These are phyloP conservation scores for Neoboletus subvelutipes DNA, from an alignment of 768 basidiomycete genomes.

Conservation along the genomic window DNA sequence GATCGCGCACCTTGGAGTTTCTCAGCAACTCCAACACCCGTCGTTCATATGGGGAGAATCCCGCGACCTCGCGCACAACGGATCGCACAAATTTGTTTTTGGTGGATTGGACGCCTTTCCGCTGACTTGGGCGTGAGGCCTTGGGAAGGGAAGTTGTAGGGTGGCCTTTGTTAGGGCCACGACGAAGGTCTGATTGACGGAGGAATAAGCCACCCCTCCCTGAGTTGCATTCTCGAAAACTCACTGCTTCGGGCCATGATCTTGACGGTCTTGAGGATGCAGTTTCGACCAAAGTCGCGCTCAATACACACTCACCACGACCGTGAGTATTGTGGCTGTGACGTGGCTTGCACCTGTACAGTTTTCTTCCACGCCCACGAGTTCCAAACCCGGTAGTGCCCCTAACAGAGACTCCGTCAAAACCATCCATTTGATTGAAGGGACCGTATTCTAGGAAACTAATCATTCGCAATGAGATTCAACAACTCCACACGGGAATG, in stretches of 20 bases:
- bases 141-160: slow-evolving; percentile 84
- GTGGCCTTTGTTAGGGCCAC: slow-evolving; percentile 85
- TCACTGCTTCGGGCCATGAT: slow-evolving; percentile 79
- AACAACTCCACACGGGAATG: slow-evolving; percentile 16
- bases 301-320: slow-evolving; percentile 1
- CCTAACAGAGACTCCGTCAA: slow-evolving; percentile 6
- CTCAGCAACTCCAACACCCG: slow-evolving; percentile 97
- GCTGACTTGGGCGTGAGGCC: slow-evolving; percentile 75
- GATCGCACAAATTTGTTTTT: slow-evolving; percentile 94
- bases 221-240: slow-evolving; percentile 27
- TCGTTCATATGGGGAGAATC: slow-evolving; percentile 96
- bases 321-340: slow-evolving; percentile 42
- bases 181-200: slow-evolving; percentile 64
- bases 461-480: slow-evolving; percentile 13
- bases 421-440: background rate
- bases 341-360: slow-evolving; percentile 61
- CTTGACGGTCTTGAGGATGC: slow-evolving; percentile 53
- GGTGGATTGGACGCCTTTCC: slow-evolving; percentile 87
- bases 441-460: slow-evolving; percentile 3
- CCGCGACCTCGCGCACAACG: slow-evolving; percentile 94
- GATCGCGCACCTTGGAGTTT: slow-evolving; percentile 82
- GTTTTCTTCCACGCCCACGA: slow-evolving; percentile 35
- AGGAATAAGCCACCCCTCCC: slow-evolving; percentile 6
- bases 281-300: slow-evolving; percentile 22
- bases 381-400: slow-evolving; percentile 20